Conservation (phyloP, 306 rosid genomes). For the Acacia confusa region DNA sequence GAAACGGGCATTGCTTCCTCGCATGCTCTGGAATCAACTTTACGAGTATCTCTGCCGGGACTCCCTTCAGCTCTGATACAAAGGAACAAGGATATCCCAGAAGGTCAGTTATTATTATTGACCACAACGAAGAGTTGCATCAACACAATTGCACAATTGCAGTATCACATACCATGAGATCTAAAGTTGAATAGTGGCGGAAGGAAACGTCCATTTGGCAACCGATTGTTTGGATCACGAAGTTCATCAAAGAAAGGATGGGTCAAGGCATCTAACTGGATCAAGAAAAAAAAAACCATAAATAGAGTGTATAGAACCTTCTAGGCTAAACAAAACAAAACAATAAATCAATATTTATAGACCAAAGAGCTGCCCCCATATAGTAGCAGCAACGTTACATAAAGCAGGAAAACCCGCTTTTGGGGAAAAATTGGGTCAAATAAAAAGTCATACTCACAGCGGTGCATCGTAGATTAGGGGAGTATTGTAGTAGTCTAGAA, state of each 20-base stretch:
- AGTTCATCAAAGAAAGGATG: conserved; percentile 91
- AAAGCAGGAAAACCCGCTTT: not conserved
- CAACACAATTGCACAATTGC: not conserved
- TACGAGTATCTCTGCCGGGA: conserved; percentile 58
- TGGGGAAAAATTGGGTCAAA: not conserved
- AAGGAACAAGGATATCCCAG: conserved; percentile 17
- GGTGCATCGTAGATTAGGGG: conserved; percentile 80
- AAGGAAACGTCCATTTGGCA: conserved; percentile 86
- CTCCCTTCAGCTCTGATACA: conserved; percentile 77
- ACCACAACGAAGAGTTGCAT: not conserved
- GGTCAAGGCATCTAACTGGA: conserved; percentile 81
- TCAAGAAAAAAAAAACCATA: not conserved
- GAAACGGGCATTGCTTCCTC: conserved; percentile 77
- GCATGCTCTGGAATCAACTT: conserved; percentile 84
- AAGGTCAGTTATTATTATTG: conserved; percentile 9
- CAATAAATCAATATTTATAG: not conserved
- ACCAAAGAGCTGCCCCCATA: not conserved
- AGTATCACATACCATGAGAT: conserved; percentile 63
- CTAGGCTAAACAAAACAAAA: not conserved
- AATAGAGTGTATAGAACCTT: not conserved
- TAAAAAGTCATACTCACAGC: conserved; percentile 57
- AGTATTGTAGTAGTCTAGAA: conserved; percentile 87
- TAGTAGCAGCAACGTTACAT: not conserved
- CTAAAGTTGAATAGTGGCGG: conserved; percentile 87
- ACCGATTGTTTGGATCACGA: conserved; percentile 71